A percentile compares a stretch with the other conserved stretches of the same genome.
These are phyloP conservation scores for Rhizopus delemar DNA, from an alignment of 371 early-diverging fungal species.

Conservation along the genomic window DNA sequence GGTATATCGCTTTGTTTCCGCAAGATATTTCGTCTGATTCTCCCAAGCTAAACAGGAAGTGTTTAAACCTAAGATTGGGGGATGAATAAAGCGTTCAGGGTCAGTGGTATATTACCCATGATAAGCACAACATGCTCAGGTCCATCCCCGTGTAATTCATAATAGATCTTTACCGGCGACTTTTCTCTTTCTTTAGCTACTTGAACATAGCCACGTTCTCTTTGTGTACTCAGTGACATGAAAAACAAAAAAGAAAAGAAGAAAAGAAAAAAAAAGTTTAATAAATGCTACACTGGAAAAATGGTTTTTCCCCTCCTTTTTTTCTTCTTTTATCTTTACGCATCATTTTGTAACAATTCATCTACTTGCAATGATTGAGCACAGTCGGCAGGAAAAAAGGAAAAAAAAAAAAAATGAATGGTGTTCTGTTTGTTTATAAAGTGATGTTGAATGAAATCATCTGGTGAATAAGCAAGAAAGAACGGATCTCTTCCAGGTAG, in stretches of 20 bases:
- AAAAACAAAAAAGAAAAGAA: constrained; percentile 11
- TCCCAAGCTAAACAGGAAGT: constrained; percentile 50
- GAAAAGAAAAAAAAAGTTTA: constrained; percentile 2
- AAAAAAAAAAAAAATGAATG: too few relatives aligned
- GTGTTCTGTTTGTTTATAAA: too few relatives aligned
- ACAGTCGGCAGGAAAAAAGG: too few relatives aligned
- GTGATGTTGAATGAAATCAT: too few relatives aligned
- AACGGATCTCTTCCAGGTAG: too few relatives aligned
- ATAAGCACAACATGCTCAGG: constrained; percentile 58
- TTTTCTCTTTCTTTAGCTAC: constrained; percentile 26
- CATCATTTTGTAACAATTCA: neutral
- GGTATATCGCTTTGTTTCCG: constrained; percentile 55
- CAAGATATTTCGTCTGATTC: constrained; percentile 57
- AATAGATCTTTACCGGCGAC: constrained; percentile 47
- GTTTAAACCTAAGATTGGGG: constrained; percentile 31
- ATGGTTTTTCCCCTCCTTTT: constrained; percentile 2
- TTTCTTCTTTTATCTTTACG: neutral
- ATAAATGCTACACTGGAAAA: neutral
- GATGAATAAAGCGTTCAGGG: neutral
- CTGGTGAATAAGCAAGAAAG: too few relatives aligned
- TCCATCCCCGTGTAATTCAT: constrained; percentile 68
- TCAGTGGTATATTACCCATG: constrained; percentile 48
- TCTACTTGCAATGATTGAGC: too few relatives aligned
- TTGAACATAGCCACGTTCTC: constrained; percentile 19
- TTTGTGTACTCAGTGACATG: constrained; percentile 25